Conservation (phyloP, 2,329 filamentous ascomycete species). For the Hypoxylon sp. region DNA sequence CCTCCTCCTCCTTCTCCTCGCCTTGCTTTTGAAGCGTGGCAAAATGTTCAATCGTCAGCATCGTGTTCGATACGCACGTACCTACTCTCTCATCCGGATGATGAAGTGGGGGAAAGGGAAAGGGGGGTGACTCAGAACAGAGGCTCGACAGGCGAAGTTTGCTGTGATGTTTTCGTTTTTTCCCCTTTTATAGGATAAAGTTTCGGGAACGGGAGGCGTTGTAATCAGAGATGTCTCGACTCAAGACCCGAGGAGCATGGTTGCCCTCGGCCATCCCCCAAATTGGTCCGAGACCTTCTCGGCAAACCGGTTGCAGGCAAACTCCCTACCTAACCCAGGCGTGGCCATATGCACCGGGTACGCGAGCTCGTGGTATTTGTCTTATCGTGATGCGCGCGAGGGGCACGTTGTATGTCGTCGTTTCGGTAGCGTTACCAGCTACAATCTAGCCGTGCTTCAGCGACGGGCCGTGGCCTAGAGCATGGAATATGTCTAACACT, state of each 20-base stretch:
- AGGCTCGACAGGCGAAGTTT: slow-evolving; percentile 33
- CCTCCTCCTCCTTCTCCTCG: slow-evolving; percentile 4
- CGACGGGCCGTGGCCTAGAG: slow-evolving; percentile 12
- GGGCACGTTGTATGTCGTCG: slow-evolving; percentile 35
- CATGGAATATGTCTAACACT: slow-evolving; percentile 29
- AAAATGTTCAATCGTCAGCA: not conserved
- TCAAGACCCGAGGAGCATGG: slow-evolving; percentile 31
- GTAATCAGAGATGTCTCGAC: slow-evolving; percentile 41
- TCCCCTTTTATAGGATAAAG: slow-evolving; percentile 25
- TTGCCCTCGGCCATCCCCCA: slow-evolving; percentile 29
- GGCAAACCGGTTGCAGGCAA: slow-evolving; percentile 38
- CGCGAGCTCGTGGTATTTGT: slow-evolving; percentile 43
- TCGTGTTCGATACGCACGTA: slow-evolving; percentile 18
- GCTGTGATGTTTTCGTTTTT: slow-evolving; percentile 24
- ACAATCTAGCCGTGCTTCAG: slow-evolving; percentile 21
- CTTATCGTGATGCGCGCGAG: slow-evolving; percentile 35
- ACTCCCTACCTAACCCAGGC: slow-evolving; percentile 28
- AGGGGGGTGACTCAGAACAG: slow-evolving; percentile 17
- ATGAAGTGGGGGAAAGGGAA: not conserved
- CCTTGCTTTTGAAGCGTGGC: not conserved
- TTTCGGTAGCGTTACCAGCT: slow-evolving; percentile 10
- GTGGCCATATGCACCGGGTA: slow-evolving; percentile 33
- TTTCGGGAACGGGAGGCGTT: slow-evolving; percentile 41
- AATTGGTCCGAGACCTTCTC: slow-evolving; percentile 44
- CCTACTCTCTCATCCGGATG: slow-evolving; percentile 18